Percentiles rank a stretch among this genome's conserved stretches.
These are phyloP conservation scores for Verbena officinalis DNA, from an alignment of 257 asterid genomes.

Conservation along the genomic window DNA sequence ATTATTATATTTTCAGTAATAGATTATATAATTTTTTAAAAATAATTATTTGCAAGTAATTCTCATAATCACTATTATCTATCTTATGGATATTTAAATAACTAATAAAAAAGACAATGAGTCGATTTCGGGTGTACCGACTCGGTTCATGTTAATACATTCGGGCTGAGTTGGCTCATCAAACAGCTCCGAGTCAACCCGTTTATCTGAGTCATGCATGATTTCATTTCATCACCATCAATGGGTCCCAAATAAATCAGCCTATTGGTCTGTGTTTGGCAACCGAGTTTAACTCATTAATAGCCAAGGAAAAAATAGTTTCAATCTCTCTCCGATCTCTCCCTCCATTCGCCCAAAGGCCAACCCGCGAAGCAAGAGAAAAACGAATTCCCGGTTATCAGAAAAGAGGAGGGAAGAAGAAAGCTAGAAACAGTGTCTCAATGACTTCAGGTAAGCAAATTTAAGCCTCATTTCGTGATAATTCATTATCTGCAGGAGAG, in stretches of 20 bases:
- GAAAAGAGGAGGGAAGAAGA: slow-evolving; percentile 5
- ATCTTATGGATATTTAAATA: too few relatives aligned
- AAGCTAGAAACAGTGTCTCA: background rate
- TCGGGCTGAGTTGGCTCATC: too few relatives aligned
- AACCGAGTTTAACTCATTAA: background rate
- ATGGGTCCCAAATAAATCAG: slow-evolving; percentile 7
- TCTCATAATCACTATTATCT: too few relatives aligned
- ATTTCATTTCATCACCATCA: background rate
- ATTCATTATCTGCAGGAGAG: background rate
- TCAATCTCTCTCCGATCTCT: background rate
- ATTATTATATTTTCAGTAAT: too few relatives aligned
- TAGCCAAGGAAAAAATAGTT: slow-evolving; percentile 8
- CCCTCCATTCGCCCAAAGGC: slow-evolving; percentile 6
- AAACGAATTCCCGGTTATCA: slow-evolving; percentile 19
- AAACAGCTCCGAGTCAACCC: slow-evolving; percentile 1
- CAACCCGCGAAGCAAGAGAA: slow-evolving; percentile 12
- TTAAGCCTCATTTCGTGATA: background rate
- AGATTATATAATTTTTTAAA: too few relatives aligned
- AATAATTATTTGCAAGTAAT: too few relatives aligned
- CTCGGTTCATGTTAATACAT: too few relatives aligned
- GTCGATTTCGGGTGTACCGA: too few relatives aligned
- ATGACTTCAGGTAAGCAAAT: slow-evolving; percentile 49
- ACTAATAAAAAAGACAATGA: too few relatives aligned
- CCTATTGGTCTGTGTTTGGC: slow-evolving; percentile 26
- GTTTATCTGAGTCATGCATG: slow-evolving; percentile 12